Conservation (phyloP, 208 protist species). For the Trypanosoma melophagium region DNA sequence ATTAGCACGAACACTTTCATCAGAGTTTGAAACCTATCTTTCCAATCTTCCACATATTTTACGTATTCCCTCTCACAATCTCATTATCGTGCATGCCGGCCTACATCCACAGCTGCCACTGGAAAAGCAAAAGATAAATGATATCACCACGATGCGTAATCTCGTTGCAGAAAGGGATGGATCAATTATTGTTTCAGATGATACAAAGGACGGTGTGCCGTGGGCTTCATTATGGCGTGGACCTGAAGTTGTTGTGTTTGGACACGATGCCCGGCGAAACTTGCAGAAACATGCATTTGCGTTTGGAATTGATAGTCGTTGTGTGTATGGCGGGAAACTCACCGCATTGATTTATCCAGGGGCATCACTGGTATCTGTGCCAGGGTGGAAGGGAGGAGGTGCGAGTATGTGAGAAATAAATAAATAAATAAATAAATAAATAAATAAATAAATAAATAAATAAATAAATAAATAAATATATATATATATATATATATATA, state of each 20-base stretch:
- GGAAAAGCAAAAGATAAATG: constrained; percentile 40
- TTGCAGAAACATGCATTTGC: constrained; percentile 65
- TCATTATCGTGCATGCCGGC: constrained; percentile 78
- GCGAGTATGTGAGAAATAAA: constrained; percentile 12
- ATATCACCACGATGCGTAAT: constrained; percentile 61
- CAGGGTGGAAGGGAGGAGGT: constrained; percentile 25
- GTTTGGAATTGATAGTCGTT: constrained; percentile 75
- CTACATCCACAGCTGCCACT: constrained; percentile 53
- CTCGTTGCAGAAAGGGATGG: constrained; percentile 19
- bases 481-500: background rate
- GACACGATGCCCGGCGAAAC: constrained; percentile 71
- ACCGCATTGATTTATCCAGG: constrained; percentile 56
- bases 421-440: background rate
- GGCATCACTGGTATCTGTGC: constrained; percentile 47
- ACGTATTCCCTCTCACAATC: constrained; percentile 45
- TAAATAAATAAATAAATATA: constrained; percentile 1
- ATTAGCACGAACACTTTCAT: constrained; percentile 44
- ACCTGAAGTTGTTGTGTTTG: constrained; percentile 51
- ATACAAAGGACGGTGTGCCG: constrained; percentile 29
- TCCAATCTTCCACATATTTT: constrained; percentile 58
- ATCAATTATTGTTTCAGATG: constrained; percentile 38
- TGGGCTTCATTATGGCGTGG: constrained; percentile 49
- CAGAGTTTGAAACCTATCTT: constrained; percentile 63
- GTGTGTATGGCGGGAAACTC: constrained; percentile 62
- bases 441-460: constrained; percentile 1